Conservation (phyloP, 495 filamentous ascomycete species). For the Neurospora sp. region DNA sequence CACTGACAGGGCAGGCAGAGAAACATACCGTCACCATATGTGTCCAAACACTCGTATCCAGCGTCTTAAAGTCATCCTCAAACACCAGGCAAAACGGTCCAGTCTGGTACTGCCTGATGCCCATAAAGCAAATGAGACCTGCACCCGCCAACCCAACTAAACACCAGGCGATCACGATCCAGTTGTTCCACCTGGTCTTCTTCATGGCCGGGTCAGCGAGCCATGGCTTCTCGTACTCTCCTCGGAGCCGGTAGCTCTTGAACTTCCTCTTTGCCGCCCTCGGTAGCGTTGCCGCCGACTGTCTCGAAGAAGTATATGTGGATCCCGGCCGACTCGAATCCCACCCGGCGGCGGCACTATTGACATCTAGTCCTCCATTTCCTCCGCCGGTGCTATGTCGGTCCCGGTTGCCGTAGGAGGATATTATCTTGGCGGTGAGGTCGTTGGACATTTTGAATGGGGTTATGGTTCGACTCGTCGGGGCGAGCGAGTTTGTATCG, state of each 20-base stretch:
- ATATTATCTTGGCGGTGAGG: not conserved
- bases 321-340: conserved; percentile 1
- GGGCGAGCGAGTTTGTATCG: not conserved
- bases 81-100: conserved; percentile 23
- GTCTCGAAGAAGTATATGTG: conserved; percentile 1
- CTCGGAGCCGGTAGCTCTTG: conserved; percentile 24
- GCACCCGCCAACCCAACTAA: conserved; percentile 19
- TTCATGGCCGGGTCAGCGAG: conserved; percentile 16
- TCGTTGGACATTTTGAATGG: not conserved
- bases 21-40: conserved; percentile 20
- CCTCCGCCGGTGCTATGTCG: not conserved
- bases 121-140: conserved; percentile 20
- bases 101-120: conserved; percentile 5
- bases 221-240: conserved; percentile 32
- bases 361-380: not conserved
- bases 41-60: conserved; percentile 26
- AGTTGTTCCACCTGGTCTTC: conserved; percentile 20
- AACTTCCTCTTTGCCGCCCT: conserved; percentile 13
- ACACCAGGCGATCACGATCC: conserved; percentile 27
- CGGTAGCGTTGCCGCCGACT: not conserved
- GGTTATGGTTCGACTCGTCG: not conserved
- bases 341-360: not conserved
- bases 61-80: conserved; percentile 30
- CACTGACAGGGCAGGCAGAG: no score
- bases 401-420: not conserved